These are phyloP conservation scores for Cordyceps cicadae DNA, from an alignment of 2,329 filamentous ascomycete species.

Conservation along the genomic window DNA sequence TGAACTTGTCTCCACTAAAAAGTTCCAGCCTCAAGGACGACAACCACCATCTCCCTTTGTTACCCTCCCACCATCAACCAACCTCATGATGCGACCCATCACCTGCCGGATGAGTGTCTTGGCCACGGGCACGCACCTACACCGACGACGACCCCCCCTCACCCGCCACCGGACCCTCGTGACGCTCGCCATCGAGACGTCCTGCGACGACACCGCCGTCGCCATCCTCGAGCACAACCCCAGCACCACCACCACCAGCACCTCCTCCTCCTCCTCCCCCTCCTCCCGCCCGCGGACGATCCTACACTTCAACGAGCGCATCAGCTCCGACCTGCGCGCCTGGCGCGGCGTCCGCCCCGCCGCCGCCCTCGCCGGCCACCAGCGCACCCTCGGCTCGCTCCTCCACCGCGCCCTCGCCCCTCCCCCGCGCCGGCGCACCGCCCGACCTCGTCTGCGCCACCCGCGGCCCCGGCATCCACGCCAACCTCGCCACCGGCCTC, in stretches of 20 bases:
- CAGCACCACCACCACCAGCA: neutral
- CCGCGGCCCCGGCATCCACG: constrained; percentile 79
- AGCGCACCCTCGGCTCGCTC: constrained; percentile 58
- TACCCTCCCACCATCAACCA: neutral
- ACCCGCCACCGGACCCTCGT: constrained; percentile 28
- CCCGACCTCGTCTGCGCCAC: constrained; percentile 88
- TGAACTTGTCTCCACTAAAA: constrained; percentile 5
- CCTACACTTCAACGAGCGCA: constrained; percentile 70
- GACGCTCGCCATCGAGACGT: constrained; percentile 71
- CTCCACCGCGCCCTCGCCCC: constrained; percentile 53
- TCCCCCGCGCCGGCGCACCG: constrained; percentile 38
- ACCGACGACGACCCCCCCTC: neutral
- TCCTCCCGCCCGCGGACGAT: constrained; percentile 28
- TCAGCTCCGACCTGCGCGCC: constrained; percentile 69
- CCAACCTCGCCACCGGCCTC: constrained; percentile 69
- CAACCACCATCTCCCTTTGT: neutral
- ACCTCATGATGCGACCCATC: neutral
- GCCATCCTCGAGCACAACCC: constrained; percentile 59
- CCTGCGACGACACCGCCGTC: constrained; percentile 89
- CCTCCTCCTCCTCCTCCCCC: neutral
- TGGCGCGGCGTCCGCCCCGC: constrained; percentile 76
- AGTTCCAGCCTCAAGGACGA: neutral
- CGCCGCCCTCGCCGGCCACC: constrained; percentile 67
- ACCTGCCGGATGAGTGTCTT: neutral
- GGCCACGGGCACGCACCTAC: no score